These are phyloP conservation scores for Russula griseocarnosa DNA, from an alignment of 768 basidiomycete genomes.

Conservation along the genomic window DNA sequence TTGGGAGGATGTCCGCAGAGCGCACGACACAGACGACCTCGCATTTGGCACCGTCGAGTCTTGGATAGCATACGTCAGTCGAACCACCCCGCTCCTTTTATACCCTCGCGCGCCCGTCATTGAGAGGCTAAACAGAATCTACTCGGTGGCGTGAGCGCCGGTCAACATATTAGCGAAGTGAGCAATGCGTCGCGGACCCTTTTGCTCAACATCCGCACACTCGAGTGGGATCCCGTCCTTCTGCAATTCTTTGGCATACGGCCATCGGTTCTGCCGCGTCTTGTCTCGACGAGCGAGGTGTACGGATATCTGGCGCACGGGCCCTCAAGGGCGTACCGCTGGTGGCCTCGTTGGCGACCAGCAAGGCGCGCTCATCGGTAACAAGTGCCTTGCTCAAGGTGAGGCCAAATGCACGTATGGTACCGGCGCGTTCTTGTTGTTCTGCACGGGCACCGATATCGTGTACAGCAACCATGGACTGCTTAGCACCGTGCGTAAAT, in stretches of 20 bases:
- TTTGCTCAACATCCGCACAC: constrained; percentile 74
- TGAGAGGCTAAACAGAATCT: constrained; percentile 53
- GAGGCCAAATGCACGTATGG: constrained; percentile 99
- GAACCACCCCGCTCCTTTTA: background rate
- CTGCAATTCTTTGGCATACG: constrained; percentile 85
- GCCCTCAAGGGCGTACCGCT: constrained; percentile 67
- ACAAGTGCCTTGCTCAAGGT: constrained; percentile 87
- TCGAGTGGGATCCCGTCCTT: constrained; percentile 79
- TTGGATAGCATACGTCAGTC: constrained; percentile 82
- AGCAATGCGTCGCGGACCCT: constrained; percentile 97
- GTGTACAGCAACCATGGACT: constrained; percentile 84
- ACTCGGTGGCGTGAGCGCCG: constrained; percentile 66
- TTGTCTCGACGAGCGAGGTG: constrained; percentile 89
- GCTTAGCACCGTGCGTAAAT: constrained; percentile 67
- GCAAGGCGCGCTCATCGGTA: constrained; percentile 93
- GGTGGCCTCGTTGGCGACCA: constrained; percentile 97
- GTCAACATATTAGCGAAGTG: constrained; percentile 84
- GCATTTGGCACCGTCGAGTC: constrained; percentile 95
- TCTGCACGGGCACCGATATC: constrained; percentile 87
- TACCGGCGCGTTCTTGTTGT: constrained; percentile 93
- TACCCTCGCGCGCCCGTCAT: background rate
- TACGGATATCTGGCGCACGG: constrained; percentile 77
- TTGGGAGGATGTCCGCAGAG: constrained; percentile 64
- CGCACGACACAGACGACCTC: constrained; percentile 77
- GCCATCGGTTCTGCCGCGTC: constrained; percentile 70